Base-by-base conservation (phyloP, 1,139 yeast species). In the Suhomyces bribrorum region DNA sequence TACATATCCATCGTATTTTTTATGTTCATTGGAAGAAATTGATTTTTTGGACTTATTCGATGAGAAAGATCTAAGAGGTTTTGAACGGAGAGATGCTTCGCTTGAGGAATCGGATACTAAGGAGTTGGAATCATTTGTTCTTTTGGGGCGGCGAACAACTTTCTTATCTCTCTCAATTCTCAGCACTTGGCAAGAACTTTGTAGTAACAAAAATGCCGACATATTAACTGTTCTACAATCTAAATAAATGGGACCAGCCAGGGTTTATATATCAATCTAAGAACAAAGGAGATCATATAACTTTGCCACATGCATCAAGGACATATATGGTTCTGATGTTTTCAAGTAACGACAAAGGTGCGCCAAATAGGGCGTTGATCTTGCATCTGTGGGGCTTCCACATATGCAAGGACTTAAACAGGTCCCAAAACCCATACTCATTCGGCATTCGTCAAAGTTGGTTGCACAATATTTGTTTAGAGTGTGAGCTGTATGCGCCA, bases 181-280 rank as follows among this genome's bases (percentile, higher is more conserved):
- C 22, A 32, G 29, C 14, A 22, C 30, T 28, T 40, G 46, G 7
- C 36, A 30, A 18, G 26, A 31, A 25, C 29, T 35, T 30, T 39
- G 48, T 24, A 46, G 6, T 14, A 46, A 26, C 7, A 44, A 23
- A 25, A 39, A 46, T 11, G 47, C 48, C 13, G 47, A 37, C 50
- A 46, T 46, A 31, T 13, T 26, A n/a, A n/a, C n/a, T n/a, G n/a
- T n/a, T n/a, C n/a, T n/a, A n/a, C n/a, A n/a, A n/a, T n/a, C n/a
- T n/a, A n/a, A n/a, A n/a, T n/a, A n/a, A n/a, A n/a, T n/a, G n/a
- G n/a, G n/a, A n/a, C n/a, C n/a, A n/a, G n/a, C n/a, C n/a, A n/a
- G n/a, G n/a, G n/a, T n/a, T n/a, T n/a, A n/a, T n/a, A n/a, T n/a
- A n/a, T n/a, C n/a, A n/a, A n/a, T n/a, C n/a, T n/a, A n/a, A n/a